Base-by-base conservation (phyloP, 2,329 filamentous ascomycete genomes). In the Calcarisporium arbuscula region DNA sequence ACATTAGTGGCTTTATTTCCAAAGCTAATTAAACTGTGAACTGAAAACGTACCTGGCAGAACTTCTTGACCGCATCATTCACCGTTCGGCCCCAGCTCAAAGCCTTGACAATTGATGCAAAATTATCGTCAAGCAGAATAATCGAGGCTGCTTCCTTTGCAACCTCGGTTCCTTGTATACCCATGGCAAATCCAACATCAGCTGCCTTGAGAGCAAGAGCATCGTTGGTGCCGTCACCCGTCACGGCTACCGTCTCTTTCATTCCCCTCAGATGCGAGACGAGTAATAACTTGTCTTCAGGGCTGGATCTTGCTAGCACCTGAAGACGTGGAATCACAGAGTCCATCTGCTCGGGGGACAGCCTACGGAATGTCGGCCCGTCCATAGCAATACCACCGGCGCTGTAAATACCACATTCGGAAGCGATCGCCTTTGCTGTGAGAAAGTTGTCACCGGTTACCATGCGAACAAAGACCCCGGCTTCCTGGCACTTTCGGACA, bases 181-280 rank as follows among this genome's bases (percentile, higher is more conserved):
- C 78, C 77, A 82, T 81, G 6, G 77, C 77, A 50, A 82, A 80
- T 11, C 77, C 77, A 34, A 82, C 76, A 52, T 82, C 77, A 10
- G 77, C 77, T 36, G 72, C 72, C 55, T 80, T 81, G 19, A 82
- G 60, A 36, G 78, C 77, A 16, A 77, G 74, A 2, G 76, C 77
- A 47, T 82, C 78, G 35, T 82, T 81, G 27, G 77, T 80, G 27
- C 77, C 78, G 44, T 81, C 77, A 42, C 77, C 77, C 25, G 77
- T 82, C 2, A 81, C 77, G 23, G 77, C 77, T 19, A 82, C 78
- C 5, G 74, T 80, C 52, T 80, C 74, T 16, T 78, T 79, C 40
- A 82, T 69, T 31, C 75, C 70, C 47, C 80, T 78, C 2, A 85
- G 62, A 26, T 73, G 66, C 47, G 72, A 74, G 20, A 84, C 80